These are phyloP conservation scores for Fomitopsis serialis DNA, from an alignment of 768 basidiomycete species.

Conservation along the genomic window DNA sequence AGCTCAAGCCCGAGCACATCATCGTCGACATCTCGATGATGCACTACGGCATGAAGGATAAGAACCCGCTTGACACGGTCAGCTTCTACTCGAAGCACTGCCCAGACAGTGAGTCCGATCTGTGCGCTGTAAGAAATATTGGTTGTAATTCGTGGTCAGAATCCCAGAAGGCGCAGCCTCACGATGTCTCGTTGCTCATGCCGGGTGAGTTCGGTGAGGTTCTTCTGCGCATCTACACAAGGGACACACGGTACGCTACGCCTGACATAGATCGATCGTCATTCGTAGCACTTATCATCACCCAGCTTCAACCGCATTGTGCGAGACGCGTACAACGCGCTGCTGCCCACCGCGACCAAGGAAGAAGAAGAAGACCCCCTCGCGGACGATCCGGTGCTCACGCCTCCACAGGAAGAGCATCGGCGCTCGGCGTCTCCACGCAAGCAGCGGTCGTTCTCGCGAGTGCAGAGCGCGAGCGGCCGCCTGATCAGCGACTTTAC, in stretches of 20 bases:
- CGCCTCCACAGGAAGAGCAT: constrained; percentile 35
- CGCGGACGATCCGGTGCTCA: constrained; percentile 10
- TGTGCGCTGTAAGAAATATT: background rate
- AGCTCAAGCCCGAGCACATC: constrained; percentile 44
- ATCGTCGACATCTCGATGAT: constrained; percentile 59
- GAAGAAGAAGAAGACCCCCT: constrained; percentile 1
- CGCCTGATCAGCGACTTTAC: background rate
- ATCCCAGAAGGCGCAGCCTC: constrained; percentile 41
- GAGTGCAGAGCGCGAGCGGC: constrained; percentile 8
- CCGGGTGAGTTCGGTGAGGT: constrained; percentile 66
- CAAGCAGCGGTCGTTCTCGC: constrained; percentile 8
- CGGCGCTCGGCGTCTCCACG: constrained; percentile 24
- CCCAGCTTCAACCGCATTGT: constrained; percentile 52
- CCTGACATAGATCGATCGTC: background rate
- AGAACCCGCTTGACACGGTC: constrained; percentile 63
- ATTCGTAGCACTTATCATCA: background rate
- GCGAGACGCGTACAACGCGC: constrained; percentile 59
- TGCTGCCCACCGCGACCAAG: constrained; percentile 23
- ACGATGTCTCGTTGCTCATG: constrained; percentile 61
- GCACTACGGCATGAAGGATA: constrained; percentile 73
- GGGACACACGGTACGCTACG: constrained; percentile 38
- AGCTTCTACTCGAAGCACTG: constrained; percentile 70
- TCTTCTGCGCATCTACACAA: constrained; percentile 65
- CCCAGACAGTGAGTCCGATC: constrained; percentile 39
- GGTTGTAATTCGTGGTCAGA: background rate